Evolutionary conservation across 495 filamentous ascomycete species (phyloP).

Genomic region (Peziza echinospora): DNA sequence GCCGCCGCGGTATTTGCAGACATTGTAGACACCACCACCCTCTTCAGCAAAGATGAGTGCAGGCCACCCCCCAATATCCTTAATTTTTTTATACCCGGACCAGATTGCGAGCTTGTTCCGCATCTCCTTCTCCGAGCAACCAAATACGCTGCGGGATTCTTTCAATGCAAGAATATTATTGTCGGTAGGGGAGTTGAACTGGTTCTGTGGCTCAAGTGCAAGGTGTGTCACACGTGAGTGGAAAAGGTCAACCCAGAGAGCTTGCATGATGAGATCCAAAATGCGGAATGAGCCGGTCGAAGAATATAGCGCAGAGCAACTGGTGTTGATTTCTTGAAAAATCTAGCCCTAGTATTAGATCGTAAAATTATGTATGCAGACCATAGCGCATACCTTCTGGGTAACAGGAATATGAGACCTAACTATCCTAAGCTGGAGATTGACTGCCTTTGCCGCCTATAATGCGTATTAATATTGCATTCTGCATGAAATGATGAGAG

Average conservation of each 20-base stretch:
- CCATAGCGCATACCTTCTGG: no score
- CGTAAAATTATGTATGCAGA: no score
- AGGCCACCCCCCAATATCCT: constrained; percentile 18
- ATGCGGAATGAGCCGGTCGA: background rate
- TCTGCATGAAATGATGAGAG: no score
- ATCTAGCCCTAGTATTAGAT: no score
- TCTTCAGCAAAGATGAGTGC: constrained; percentile 19
- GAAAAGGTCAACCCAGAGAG: background rate
- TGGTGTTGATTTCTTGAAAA: background rate
- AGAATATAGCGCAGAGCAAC: background rate
- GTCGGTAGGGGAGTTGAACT: background rate
- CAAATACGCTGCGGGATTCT: constrained; percentile 1
- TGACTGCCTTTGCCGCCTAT: background rate
- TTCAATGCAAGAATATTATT: background rate
- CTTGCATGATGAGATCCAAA: background rate
- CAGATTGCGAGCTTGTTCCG: constrained; percentile 22
- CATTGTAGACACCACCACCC: constrained; percentile 20
- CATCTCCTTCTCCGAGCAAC: constrained; percentile 18
- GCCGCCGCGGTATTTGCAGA: constrained; percentile 21
- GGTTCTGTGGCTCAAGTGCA: background rate
- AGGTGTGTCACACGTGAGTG: background rate
- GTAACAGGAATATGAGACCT: background rate
- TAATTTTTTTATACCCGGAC: constrained; percentile 20
- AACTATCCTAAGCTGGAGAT: background rate
- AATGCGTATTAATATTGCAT: no score